phyloP scores from a whole-genome alignment of 257 asterid species.

The Ilex asprella region DNA sequence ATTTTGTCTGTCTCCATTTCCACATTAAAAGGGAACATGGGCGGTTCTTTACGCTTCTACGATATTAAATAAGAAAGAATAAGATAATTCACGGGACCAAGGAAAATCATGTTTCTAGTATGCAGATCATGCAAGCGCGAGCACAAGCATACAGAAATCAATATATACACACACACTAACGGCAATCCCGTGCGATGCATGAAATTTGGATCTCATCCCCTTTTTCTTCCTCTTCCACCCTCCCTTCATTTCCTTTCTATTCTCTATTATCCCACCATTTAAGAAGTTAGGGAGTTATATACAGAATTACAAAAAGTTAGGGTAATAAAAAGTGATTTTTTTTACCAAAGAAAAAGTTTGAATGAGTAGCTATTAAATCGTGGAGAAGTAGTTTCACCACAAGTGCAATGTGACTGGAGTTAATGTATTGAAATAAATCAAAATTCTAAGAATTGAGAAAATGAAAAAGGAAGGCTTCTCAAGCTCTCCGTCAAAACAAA shows the following conservation, averaged over 20 bases:
- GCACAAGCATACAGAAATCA: not conserved
- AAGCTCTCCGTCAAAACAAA: too few relatives aligned
- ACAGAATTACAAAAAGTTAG: too few relatives aligned
- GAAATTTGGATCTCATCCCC: too few relatives aligned
- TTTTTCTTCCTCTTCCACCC: not conserved
- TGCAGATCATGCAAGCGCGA: not conserved
- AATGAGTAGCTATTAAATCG: not conserved
- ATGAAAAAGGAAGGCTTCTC: too few relatives aligned
- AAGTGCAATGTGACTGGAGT: too few relatives aligned
- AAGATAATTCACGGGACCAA: conserved; percentile 1
- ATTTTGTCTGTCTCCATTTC: conserved; percentile 56
- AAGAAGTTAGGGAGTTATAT: not conserved
- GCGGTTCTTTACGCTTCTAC: conserved; percentile 78
- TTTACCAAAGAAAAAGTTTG: not conserved
- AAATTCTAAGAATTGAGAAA: too few relatives aligned
- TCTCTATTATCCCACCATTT: not conserved
- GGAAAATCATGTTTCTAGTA: conserved; percentile 5
- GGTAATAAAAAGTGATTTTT: too few relatives aligned
- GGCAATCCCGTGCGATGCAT: too few relatives aligned
- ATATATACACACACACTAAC: not conserved
- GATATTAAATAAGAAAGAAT: conserved; percentile 15
- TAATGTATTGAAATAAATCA: too few relatives aligned
- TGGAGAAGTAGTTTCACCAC: too few relatives aligned
- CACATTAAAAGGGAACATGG: conserved; percentile 32
- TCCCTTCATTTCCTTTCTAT: not conserved